Evolutionary conservation across 495 filamentous ascomycete genomes (phyloP), one percentile per base, ranked within the genome.

Genomic region (Neurospora terricola): DNA sequence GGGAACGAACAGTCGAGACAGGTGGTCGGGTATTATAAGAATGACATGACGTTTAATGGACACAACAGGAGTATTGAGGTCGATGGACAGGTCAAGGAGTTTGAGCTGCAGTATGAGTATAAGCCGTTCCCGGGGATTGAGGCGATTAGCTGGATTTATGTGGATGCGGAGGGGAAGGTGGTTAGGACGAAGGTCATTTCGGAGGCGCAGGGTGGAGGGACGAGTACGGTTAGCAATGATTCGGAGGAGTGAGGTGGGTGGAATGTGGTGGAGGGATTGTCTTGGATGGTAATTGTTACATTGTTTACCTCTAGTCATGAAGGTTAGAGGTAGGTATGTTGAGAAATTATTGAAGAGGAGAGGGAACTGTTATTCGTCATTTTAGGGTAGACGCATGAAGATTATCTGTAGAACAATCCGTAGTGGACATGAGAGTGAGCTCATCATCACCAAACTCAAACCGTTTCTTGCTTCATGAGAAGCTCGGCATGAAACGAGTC

Each of bases 1-100:
- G 87, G 87, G 0, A 78, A 82, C 48, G 78, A 86, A 69, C 75
- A 75, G 5, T 78, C 80, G 1, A 74, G 78, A 69, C 75, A 73
- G 30, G 75, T 80, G 4, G 85, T 88, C 2, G 87, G 87, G 10
- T 83, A 74, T 70, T 88, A 87, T 73, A 71, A 74, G 66, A 78
- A 71, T 36, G 83, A 87, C 71, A 89, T 89, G 86, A 81, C 72
- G 36, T 87, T 86, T 76, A 87, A 81, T 69, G 86, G 86, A 23
- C 84, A 87, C 72, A 87, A 88, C 72, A 76, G 82, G 75, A 85
- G 78, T 14, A 80, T 85, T 14, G 77, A 77, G 2, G 78, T 79
- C 11, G 78, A 86, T 72, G 87, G 85, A n/a, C 76, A 80, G 38
- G 76, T 75, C 2, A 34, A 4, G 9, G 86, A 85, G 78, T 83